Percentiles rank a stretch among this genome's conserved stretches.
These are phyloP conservation scores for Truncatella angustata DNA, from an alignment of 2,329 filamentous ascomycete species.

Conservation along the genomic window DNA sequence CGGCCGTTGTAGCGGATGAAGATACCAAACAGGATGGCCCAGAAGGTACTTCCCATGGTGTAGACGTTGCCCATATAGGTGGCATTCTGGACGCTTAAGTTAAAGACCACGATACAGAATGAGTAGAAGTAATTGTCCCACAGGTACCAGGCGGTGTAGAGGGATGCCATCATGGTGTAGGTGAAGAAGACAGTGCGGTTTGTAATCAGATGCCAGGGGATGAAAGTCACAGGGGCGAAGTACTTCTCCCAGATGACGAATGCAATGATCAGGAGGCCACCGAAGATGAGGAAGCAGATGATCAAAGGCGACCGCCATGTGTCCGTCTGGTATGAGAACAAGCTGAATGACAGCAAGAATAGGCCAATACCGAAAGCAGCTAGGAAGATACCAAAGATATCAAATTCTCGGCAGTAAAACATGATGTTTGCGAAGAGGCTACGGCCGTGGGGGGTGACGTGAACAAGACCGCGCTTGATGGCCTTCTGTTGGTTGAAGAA, in stretches of 20 bases:
- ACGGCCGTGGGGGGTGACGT: conserved; percentile 10
- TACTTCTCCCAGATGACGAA: conserved; percentile 52
- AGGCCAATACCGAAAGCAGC: conserved; percentile 46
- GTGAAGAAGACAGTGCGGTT: conserved; percentile 40
- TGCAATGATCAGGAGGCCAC: conserved; percentile 46
- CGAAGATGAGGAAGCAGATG: conserved; percentile 37
- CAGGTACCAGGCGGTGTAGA: conserved; percentile 34
- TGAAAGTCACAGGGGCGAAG: conserved; percentile 48
- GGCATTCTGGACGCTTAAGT: conserved; percentile 24
- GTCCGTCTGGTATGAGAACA: conserved; percentile 4
- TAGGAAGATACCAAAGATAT: conserved; percentile 37
- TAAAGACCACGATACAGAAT: conserved; percentile 38
- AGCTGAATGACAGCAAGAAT: conserved; percentile 36
- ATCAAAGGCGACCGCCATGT: conserved; percentile 1
- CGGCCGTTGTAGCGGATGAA: conserved; percentile 42
- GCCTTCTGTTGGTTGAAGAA: conserved; percentile 9
- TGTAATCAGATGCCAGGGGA: conserved; percentile 43
- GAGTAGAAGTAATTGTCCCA: conserved; percentile 42
- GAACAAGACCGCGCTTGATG: conserved; percentile 6
- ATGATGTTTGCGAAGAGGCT: conserved; percentile 10
- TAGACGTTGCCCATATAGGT: conserved; percentile 36
- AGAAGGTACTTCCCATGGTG: conserved; percentile 40
- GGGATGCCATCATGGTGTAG: conserved; percentile 28
- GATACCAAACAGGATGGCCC: conserved; percentile 42
- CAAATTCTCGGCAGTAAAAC: conserved; percentile 29